Evolutionary conservation across 768 basidiomycete species (phyloP).

Genomic region (Pluteus cervinus): DNA sequence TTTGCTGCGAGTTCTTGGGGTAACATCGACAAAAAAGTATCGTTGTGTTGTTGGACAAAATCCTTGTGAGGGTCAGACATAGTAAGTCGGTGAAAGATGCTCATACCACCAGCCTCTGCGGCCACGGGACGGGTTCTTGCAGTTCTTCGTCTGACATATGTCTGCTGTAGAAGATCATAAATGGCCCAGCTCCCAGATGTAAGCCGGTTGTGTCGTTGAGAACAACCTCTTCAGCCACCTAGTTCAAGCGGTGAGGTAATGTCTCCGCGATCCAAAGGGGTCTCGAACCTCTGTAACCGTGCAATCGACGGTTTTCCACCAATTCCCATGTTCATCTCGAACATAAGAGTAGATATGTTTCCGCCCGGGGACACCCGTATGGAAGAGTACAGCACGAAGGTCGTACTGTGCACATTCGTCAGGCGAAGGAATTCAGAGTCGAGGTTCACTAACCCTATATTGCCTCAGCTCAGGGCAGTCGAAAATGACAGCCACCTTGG

Average conservation of each 20-base stretch:
- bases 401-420: slow-evolving; percentile 50
- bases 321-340: slow-evolving; percentile 49
- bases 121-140: slow-evolving; percentile 30
- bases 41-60: slow-evolving; percentile 27
- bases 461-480: slow-evolving; percentile 62
- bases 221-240: slow-evolving; percentile 71
- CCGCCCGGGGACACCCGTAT: slow-evolving; percentile 73
- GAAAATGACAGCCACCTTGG: slow-evolving; percentile 39
- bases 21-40: slow-evolving; percentile 25
- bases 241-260: slow-evolving; percentile 1
- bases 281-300: slow-evolving; percentile 54
- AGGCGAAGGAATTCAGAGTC: not conserved
- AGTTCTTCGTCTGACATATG: slow-evolving; percentile 30
- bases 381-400: slow-evolving; percentile 70
- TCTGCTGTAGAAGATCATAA: slow-evolving; percentile 65
- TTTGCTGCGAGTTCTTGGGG: slow-evolving; percentile 26
- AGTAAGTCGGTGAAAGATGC: not conserved
- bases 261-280: not conserved
- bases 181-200: slow-evolving; percentile 74
- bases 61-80: not conserved
- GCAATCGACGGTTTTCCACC: slow-evolving; percentile 82
- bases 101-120: slow-evolving; percentile 28
- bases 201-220: slow-evolving; percentile 65
- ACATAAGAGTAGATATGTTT: slow-evolving; percentile 78
- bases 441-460: slow-evolving; percentile 37